Evolutionary conservation across 2,329 filamentous ascomycete species (phyloP).

Genomic region (Botrytis porri): DNA sequence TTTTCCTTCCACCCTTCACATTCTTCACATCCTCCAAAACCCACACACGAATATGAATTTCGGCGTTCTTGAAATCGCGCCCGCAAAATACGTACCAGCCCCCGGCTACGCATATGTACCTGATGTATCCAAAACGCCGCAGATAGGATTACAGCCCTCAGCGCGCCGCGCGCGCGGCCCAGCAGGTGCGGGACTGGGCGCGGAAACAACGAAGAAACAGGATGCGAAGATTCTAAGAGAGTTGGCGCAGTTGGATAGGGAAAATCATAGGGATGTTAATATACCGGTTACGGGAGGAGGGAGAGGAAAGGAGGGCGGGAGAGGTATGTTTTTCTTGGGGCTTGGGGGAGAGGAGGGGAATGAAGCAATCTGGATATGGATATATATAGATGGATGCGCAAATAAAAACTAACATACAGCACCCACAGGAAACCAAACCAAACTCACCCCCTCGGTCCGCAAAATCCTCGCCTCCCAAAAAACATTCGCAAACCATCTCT

Average conservation of each 20-base stretch:
- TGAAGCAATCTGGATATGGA: background rate
- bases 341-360: background rate
- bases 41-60: conserved; percentile 56
- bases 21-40: background rate
- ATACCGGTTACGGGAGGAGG: conserved; percentile 61
- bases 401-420: background rate
- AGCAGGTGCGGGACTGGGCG: conserved; percentile 43
- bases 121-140: conserved; percentile 58
- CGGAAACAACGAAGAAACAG: conserved; percentile 74
- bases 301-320: conserved; percentile 44
- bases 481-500: conserved; percentile 78
- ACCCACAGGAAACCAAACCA: conserved; percentile 34
- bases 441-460: conserved; percentile 54
- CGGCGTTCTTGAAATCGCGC: conserved; percentile 80
- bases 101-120: conserved; percentile 93
- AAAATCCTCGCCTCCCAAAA: conserved; percentile 78
- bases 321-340: background rate
- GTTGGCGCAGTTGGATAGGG: conserved; percentile 76
- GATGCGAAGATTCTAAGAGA: conserved; percentile 79
- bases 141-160: conserved; percentile 48
- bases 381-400: background rate
- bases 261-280: conserved; percentile 69
- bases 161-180: conserved; percentile 63
- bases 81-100: conserved; percentile 63
- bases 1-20: no score